Evolutionary conservation across 495 filamentous ascomycete genomes (phyloP), one percentile per base, ranked within the genome.

Genomic region (Viridothelium virens): DNA sequence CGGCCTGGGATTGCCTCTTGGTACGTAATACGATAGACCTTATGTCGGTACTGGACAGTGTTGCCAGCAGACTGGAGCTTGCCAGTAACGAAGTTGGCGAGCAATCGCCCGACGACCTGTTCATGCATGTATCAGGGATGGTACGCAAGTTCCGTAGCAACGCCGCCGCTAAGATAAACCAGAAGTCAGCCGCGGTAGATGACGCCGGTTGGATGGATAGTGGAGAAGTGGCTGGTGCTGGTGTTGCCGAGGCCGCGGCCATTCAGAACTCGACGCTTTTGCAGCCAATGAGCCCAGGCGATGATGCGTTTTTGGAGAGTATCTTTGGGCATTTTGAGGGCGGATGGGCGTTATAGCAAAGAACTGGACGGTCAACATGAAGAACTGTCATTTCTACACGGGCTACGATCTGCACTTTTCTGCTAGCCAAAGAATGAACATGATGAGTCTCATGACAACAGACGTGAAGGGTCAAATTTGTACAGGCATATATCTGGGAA

Each of bases 1-100:
- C 77, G 2, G 66, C 64, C 33, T 80, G 77, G 79, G 76, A 79
- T 39, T 46, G 41, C 41, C 41, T 46, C 41, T 46, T 46, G 41
- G 41, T 46, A 46, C 41, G 41, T 14, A 46, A 46, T 14, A 46
- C 41, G 41, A 14, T 46, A 14, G 41, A 46, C 14, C 41, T 46
- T 46, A 6, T 46, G 14, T 6, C 41, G 6, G 41, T 46, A 14
- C 41, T 46, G 41, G 41, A 46, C 14, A 14, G 14, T 46, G 41
- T 46, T 46, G 41, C 41, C 41, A 46, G 14, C 6, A 46, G 14
- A 46, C 14, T 46, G 41, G 41, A 46, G 41, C 14, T 14, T 6
- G 14, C 41, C 14, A 46, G 41, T 46, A 6, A 14, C 41, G 41
- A 46, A 46, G 41, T 14, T 46, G 41, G 41, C 41, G 41, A 46